Evolutionary conservation across 768 basidiomycete species (phyloP).

Genomic region (Tricholoma sp.): DNA sequence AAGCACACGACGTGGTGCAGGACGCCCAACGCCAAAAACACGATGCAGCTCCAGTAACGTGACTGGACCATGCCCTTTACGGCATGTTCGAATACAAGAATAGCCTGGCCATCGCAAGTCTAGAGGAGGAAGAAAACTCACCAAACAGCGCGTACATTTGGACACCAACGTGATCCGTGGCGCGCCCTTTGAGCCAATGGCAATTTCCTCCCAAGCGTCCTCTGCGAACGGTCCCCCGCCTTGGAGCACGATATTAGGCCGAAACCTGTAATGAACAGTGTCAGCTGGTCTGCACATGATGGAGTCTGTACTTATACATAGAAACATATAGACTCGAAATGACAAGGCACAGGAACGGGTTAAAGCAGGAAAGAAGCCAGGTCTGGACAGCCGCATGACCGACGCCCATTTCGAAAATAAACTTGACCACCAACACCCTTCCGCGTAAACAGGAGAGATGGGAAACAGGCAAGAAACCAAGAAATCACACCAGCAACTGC

Average conservation of each 20-base stretch:
- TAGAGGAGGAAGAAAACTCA: slow-evolving; percentile 25
- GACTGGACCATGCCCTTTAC: no score
- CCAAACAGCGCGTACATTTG: slow-evolving; percentile 69
- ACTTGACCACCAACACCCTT: background rate
- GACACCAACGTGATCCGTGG: slow-evolving; percentile 55
- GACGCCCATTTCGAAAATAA: background rate
- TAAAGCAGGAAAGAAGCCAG: background rate
- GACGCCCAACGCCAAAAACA: no score
- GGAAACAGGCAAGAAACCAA: background rate
- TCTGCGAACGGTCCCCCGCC: slow-evolving; percentile 71
- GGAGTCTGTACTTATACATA: background rate
- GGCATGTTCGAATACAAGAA: no score
- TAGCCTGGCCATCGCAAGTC: no score
- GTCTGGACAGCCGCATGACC: background rate
- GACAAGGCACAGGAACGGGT: background rate
- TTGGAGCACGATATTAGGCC: slow-evolving; percentile 69
- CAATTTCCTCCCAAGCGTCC: slow-evolving; percentile 62
- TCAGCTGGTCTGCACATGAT: background rate
- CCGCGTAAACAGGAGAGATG: slow-evolving; percentile 6
- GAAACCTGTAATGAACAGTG: slow-evolving; percentile 42
- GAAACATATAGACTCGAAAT: background rate
- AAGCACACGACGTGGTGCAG: no score
- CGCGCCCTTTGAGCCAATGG: slow-evolving; percentile 38
- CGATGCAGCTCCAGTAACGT: no score
- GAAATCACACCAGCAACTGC: no score